A percentile compares a stretch with the other conserved stretches of the same genome.
Conservation (phyloP, 2,329 filamentous ascomycete genomes). For the Biscogniauxia sp. region DNA sequence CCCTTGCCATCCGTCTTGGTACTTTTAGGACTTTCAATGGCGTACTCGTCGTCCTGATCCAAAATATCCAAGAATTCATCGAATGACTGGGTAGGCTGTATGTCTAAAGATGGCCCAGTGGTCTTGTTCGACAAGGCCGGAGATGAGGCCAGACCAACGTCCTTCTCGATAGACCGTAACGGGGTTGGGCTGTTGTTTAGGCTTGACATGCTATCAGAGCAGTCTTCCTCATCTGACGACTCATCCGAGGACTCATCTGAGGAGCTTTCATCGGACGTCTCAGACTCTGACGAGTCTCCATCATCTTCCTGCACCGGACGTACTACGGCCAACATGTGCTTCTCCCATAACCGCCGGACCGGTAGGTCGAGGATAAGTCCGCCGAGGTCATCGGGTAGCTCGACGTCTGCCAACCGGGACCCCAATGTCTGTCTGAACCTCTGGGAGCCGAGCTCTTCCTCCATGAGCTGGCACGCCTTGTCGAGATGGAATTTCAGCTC, state of each 20-base stretch:
- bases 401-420: slow-evolving; percentile 8
- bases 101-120: neutral
- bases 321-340: slow-evolving; percentile 5
- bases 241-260: slow-evolving; percentile 9
- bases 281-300: neutral
- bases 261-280: slow-evolving; percentile 6
- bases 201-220: neutral
- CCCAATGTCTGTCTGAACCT: slow-evolving; percentile 9
- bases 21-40: neutral
- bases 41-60: neutral
- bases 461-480: slow-evolving; percentile 6
- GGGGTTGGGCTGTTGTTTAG: neutral
- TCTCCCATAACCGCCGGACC: slow-evolving; percentile 15
- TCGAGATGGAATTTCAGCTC: slow-evolving; percentile 8
- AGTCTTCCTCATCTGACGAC: neutral
- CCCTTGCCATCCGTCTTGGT: neutral
- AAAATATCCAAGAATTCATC: neutral
- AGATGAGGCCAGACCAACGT: neutral
- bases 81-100: neutral
- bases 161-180: slow-evolving; percentile 12
- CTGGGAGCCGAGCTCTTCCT: slow-evolving; percentile 4
- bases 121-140: neutral
- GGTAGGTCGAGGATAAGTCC: slow-evolving; percentile 8
- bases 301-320: slow-evolving; percentile 1
- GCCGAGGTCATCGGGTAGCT: slow-evolving; percentile 12